Conservation (phyloP, 108 stramenopile species). For the Fragilaria radians region DNA sequence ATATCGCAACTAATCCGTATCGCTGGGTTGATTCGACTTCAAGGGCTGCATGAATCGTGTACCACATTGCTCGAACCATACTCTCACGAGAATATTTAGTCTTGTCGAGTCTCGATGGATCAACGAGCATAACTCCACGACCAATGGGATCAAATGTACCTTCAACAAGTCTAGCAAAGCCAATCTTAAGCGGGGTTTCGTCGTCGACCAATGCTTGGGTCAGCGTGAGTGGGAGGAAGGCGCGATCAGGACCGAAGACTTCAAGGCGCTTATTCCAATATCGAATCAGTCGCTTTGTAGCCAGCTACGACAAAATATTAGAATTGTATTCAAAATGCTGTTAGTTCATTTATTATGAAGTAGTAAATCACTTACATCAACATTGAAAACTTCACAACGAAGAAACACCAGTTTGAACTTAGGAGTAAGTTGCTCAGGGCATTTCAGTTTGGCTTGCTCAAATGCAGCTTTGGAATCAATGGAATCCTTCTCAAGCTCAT, state of each 20-base stretch:
- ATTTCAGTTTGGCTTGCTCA: constrained; percentile 25
- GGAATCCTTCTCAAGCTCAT: not conserved
- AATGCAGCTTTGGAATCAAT: constrained; percentile 25
- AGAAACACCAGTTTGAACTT: constrained; percentile 44
- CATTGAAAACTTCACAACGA: constrained; percentile 53
- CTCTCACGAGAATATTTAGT: constrained; percentile 30
- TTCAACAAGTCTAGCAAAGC: constrained; percentile 17
- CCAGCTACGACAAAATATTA: constrained; percentile 23
- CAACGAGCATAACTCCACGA: constrained; percentile 30
- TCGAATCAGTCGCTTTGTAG: constrained; percentile 1
- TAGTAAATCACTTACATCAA: constrained; percentile 20
- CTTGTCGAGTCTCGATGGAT: constrained; percentile 35
- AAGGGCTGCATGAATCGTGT: constrained; percentile 29
- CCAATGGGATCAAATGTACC: constrained; percentile 25
- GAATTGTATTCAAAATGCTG: constrained; percentile 17
- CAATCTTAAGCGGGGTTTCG: constrained; percentile 18
- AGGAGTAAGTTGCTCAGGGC: constrained; percentile 26
- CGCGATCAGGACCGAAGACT: constrained; percentile 1
- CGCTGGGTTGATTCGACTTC: constrained; percentile 32
- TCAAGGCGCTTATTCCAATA: constrained; percentile 10
- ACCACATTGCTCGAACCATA: constrained; percentile 44
- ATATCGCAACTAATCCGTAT: constrained; percentile 38
- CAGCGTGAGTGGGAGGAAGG: constrained; percentile 4
- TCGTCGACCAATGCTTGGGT: constrained; percentile 24
- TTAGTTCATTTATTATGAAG: not conserved